phyloP scores from a whole-genome alignment of 2,329 filamentous ascomycete genomes.

The Thermothelomyces thermophilus region DNA sequence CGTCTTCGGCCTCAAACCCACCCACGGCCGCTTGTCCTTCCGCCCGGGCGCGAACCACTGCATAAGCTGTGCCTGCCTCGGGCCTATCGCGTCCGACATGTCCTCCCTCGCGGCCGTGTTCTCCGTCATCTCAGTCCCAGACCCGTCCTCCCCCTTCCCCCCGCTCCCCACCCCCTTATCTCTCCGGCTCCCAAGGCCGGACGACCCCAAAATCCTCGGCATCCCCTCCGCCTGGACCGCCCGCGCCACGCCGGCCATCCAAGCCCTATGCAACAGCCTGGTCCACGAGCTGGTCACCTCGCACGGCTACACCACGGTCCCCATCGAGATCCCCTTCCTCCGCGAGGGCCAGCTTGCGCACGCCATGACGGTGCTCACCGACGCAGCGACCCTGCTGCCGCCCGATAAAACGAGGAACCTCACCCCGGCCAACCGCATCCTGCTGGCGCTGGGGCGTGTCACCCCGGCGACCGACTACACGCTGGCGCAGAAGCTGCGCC shows the following conservation, averaged over 20 bases:
- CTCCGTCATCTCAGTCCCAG: slow-evolving; percentile 56
- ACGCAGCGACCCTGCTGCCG: slow-evolving; percentile 43
- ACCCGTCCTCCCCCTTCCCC: slow-evolving; percentile 52
- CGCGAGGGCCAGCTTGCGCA: slow-evolving; percentile 64
- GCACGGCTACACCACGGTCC: slow-evolving; percentile 47
- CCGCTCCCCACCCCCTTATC: slow-evolving; percentile 27
- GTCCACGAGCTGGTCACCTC: slow-evolving; percentile 48
- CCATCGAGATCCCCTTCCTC: slow-evolving; percentile 52
- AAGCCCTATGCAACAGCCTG: slow-evolving; percentile 35
- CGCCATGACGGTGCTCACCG: slow-evolving; percentile 65
- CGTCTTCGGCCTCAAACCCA: slow-evolving; percentile 67
- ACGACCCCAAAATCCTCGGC: slow-evolving; percentile 48
- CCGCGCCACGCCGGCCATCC: slow-evolving; percentile 36
- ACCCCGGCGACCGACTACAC: slow-evolving; percentile 61
- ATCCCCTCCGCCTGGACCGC: slow-evolving; percentile 60
- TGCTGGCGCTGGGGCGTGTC: slow-evolving; percentile 56
- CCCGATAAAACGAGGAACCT: slow-evolving; percentile 38
- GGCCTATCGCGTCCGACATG: slow-evolving; percentile 62
- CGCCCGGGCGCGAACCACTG: slow-evolving; percentile 53
- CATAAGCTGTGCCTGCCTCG: slow-evolving; percentile 57
- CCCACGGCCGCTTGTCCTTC: slow-evolving; percentile 58
- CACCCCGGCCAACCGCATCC: slow-evolving; percentile 56
- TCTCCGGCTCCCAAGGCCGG: slow-evolving; percentile 13
- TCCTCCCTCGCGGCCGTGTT: slow-evolving; percentile 60
- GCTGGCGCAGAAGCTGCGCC: slow-evolving; percentile 62